Conservation (phyloP, 306 rosid species). For the Castanea crenata region DNA sequence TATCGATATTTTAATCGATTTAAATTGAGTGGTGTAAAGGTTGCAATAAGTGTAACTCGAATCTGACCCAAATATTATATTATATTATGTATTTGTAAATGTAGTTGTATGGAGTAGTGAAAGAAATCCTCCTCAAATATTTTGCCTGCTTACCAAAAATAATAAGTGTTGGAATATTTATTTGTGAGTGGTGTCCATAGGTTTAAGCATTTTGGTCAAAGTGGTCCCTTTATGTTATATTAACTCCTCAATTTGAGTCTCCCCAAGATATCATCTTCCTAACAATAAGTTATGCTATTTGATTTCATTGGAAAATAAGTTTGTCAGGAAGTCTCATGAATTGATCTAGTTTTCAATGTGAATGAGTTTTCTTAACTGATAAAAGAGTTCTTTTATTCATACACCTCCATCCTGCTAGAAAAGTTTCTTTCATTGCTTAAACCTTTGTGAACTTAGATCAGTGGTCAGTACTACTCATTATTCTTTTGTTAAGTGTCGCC, state of each 20-base stretch:
- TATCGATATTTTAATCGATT: background rate
- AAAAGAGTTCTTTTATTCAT: background rate
- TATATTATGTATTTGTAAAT: too few species aligned
- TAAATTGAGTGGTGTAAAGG: background rate
- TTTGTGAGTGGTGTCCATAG: too few species aligned
- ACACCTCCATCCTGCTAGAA: background rate
- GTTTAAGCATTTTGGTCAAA: too few species aligned
- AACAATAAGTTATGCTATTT: background rate
- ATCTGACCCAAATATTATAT: background rate
- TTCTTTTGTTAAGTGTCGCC: background rate
- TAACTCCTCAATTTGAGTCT: too few species aligned
- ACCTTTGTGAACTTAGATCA: background rate
- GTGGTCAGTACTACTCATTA: background rate
- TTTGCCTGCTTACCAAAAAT: background rate
- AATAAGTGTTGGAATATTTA: background rate
- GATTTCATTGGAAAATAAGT: background rate
- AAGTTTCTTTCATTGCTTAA: background rate
- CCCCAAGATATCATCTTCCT: too few species aligned
- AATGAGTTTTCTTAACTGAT: background rate
- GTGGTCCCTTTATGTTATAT: too few species aligned
- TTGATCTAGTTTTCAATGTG: background rate
- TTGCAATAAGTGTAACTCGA: background rate
- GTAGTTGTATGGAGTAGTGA: too few species aligned
- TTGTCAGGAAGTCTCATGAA: background rate
- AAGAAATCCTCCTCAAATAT: too few species aligned